Evolutionary conservation across 306 rosid species (phyloP).

Genomic region (Trifolium repens): DNA sequence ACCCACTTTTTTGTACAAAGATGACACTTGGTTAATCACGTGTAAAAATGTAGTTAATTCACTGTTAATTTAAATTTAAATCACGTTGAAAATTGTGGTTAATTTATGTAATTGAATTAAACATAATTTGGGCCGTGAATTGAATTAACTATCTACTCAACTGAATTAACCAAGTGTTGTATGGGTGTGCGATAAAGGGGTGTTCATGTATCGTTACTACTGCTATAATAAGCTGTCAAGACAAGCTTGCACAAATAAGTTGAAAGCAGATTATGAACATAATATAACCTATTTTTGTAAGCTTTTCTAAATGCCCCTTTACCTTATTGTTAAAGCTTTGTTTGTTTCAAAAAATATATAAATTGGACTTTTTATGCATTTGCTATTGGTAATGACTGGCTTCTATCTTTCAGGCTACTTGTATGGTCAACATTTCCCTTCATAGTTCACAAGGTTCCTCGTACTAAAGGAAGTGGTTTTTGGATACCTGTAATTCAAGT

Average conservation of each 20-base stretch:
- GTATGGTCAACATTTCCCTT: slow-evolving; percentile 67
- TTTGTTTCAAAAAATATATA: neutral
- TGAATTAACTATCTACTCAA: too few relatives aligned
- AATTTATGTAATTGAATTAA: too few relatives aligned
- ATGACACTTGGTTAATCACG: too few relatives aligned
- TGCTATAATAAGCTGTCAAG: neutral
- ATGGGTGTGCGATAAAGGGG: too few relatives aligned
- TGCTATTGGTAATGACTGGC: slow-evolving; percentile 24
- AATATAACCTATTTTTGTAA: neutral
- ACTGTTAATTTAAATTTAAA: too few relatives aligned
- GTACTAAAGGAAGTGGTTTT: slow-evolving; percentile 82
- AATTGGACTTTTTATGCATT: neutral
- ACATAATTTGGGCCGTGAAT: too few relatives aligned
- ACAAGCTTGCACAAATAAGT: neutral
- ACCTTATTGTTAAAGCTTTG: neutral
- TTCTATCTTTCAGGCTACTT: slow-evolving; percentile 72
- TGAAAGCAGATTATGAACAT: neutral
- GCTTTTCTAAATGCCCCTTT: neutral
- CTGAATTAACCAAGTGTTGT: too few relatives aligned
- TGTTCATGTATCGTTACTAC: too few relatives aligned
- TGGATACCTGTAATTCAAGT: slow-evolving; percentile 95
- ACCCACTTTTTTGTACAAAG: too few relatives aligned
- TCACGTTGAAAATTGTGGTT: too few relatives aligned
- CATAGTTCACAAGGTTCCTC: slow-evolving; percentile 78
- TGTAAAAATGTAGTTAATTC: too few relatives aligned